Base-by-base conservation (phyloP, 441 rosid species). In the Brassica hybrid region DNA sequence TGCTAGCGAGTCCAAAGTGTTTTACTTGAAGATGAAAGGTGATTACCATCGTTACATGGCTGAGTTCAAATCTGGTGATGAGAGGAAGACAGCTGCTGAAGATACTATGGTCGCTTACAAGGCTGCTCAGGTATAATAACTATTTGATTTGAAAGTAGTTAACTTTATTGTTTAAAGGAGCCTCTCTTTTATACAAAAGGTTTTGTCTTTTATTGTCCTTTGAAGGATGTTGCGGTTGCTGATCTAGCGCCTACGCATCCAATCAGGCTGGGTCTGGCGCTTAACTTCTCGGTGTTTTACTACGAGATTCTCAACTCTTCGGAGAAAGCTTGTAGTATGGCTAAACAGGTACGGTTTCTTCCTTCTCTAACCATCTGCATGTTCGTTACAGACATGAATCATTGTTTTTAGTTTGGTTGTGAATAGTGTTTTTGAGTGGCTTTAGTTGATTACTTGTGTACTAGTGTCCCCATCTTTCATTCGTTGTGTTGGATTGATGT, bases 301-400 rank as follows among this genome's bases (percentile, higher is more conserved):
- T 85, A 84, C 17, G 87, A 86, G 82, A 86, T 86, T 71, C 85
- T 86, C 54, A 86, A 86, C 13, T 84, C 84, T 43, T 79, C 89
- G 1, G 89, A 86, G 72, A 82, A 78, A 65, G 89, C 89, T 61
- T 86, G 89, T 69, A 78, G 76, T 77, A 76, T 86, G 84, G 87
- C 87, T 7, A 86, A 82, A 57, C 88, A 82, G 86, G 86, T 85
- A 45, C 41, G 23, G 14, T 11, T 32, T 38, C 21, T 56, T 71
- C 17, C 0, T 64, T 19, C 71, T 56, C 8, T 13, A 1, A 16
- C 12, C 48, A 0, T 50, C 8, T 67, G 56, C 73, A 30, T 48
- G 34, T 48, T 23, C 3, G 27, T 23, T 23, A 2, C 27, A 23
- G n/a, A n/a, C n/a, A n/a, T n/a, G n/a, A n/a, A n/a, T n/a, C n/a